Evolutionary conservation across 352 stramenopile genomes (phyloP), one percentile per base, ranked within the genome.

Genomic region (Phytophthora litchii): DNA sequence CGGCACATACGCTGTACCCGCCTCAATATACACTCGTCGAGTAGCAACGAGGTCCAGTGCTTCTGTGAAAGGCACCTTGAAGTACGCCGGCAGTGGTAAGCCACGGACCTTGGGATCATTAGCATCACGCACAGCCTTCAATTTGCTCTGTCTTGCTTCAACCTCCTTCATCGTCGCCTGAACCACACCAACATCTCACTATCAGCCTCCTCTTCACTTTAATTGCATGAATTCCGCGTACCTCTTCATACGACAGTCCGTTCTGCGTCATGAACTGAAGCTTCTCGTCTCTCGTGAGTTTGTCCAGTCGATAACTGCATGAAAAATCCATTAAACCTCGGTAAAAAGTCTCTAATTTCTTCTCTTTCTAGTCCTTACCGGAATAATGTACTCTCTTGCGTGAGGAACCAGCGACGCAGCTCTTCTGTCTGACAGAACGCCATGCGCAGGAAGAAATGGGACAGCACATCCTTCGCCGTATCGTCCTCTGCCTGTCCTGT

Each of bases 341-440:
- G 10, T 34, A 48, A 49, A 20, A 44, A 2, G n/a, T 38, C 5
- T 38, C 8, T n/a, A 43, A 13, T 20, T 23, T 3, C 29, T 53
- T 32, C 68, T 43, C 9, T 1, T 27, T 2, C 6, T 17, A 35
- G n/a, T n/a, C 8, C 47, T 16, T 79, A 89, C 66, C 92, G 80
- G 67, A 99, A 98, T 5, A 99, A 72, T n/a, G 81, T 78, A 55
- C 86, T 95, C 72, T 99, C 94, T 59, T 99, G 94, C 4, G 83
- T 84, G 13, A 99, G 74, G 70, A 99, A 99, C 97, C 97, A 99
- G 38, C 96, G 91, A 23, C 97, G 86, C 19, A 99, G 76, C 72
- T 99, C 97, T 56, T 99, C 97, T 3, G 89, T 98, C 52, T 97
- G 92, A 68, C 96, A 99, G 74, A 99, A 99, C 6, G 96, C 97